Conservation (phyloP, 192 early-diverging fungal species). For the Coemansia nantahalensis region DNA sequence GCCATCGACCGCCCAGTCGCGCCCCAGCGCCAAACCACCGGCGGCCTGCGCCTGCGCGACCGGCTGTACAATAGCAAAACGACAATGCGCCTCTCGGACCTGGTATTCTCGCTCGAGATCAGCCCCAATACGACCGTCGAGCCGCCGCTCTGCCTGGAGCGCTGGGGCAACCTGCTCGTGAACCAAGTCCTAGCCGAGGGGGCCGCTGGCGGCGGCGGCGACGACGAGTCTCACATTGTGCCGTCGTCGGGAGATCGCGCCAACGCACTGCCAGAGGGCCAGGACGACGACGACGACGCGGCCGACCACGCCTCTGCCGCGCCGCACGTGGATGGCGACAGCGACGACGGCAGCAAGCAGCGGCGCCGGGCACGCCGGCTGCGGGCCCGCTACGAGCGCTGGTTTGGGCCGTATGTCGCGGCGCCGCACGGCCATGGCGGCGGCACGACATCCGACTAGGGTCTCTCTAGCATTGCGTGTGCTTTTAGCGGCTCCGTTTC, state of each 20-base stretch:
- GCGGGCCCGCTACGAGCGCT: constrained; percentile 49
- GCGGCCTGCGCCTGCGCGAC: constrained; percentile 44
- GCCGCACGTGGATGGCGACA: constrained; percentile 2
- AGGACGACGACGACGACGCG: neutral
- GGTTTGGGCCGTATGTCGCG: constrained; percentile 49
- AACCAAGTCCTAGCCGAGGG: constrained; percentile 51
- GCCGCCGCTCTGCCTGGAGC: constrained; percentile 61
- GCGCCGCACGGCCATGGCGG: constrained; percentile 28
- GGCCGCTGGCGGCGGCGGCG: neutral
- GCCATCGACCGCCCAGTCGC: neutral
- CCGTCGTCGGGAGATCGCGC: too few species aligned
- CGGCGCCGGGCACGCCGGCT: constrained; percentile 43
- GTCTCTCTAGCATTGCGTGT: too few species aligned
- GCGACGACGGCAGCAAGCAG: constrained; percentile 32
- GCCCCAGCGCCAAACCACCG: constrained; percentile 21
- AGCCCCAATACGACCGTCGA: constrained; percentile 67
- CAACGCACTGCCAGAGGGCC: constrained; percentile 5
- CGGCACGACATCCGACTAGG: too few species aligned
- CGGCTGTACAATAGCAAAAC: constrained; percentile 45
- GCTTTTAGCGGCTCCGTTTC: too few species aligned
- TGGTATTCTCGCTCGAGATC: constrained; percentile 62
- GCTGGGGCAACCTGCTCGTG: constrained; percentile 55
- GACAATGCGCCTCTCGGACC: constrained; percentile 56
- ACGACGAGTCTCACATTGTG: neutral
- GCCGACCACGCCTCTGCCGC: neutral